Conservation (phyloP, 2,329 filamentous ascomycete genomes). For the Fusarium tuaranense region DNA sequence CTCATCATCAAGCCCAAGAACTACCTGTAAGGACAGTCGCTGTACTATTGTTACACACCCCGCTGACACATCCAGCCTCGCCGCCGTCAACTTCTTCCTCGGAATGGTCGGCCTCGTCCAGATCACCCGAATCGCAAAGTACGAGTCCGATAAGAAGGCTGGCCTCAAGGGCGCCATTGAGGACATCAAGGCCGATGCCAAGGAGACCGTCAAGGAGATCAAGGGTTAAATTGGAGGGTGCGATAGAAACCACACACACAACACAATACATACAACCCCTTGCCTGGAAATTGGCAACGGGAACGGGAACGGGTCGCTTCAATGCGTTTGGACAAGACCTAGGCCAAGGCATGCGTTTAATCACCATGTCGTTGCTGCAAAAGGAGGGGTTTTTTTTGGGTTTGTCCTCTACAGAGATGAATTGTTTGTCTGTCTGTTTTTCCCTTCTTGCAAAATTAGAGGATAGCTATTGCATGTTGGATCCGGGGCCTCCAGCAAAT, state of each 20-base stretch:
- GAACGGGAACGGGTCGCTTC: neutral
- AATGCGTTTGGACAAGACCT: neutral
- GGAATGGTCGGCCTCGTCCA: slow-evolving; percentile 88
- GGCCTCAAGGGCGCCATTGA: slow-evolving; percentile 49
- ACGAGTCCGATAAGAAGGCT: slow-evolving; percentile 71
- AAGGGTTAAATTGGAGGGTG: slow-evolving; percentile 34
- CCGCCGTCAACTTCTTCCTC: slow-evolving; percentile 98
- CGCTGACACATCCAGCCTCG: slow-evolving; percentile 69
- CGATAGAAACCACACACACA: neutral
- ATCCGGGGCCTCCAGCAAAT: slow-evolving; percentile 10
- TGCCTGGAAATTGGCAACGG: slow-evolving; percentile 5
- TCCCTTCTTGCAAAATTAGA: slow-evolving; percentile 9
- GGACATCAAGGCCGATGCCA: slow-evolving; percentile 56
- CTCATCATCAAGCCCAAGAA: slow-evolving; percentile 96
- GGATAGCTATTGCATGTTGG: slow-evolving; percentile 6
- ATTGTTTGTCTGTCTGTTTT: slow-evolving; percentile 11
- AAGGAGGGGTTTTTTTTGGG: slow-evolving; percentile 4
- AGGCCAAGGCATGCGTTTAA: neutral
- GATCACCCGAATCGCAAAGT: slow-evolving; percentile 79
- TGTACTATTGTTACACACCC: too few relatives aligned
- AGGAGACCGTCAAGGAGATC: slow-evolving; percentile 46
- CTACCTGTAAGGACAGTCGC: slow-evolving; percentile 63
- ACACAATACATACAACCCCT: slow-evolving; percentile 12
- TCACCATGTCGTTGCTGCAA: slow-evolving; percentile 10
- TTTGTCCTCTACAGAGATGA: slow-evolving; percentile 5